phyloP scores from a whole-genome alignment of 1,284 basidiomycete genomes.

The Tylopilus sp. region DNA sequence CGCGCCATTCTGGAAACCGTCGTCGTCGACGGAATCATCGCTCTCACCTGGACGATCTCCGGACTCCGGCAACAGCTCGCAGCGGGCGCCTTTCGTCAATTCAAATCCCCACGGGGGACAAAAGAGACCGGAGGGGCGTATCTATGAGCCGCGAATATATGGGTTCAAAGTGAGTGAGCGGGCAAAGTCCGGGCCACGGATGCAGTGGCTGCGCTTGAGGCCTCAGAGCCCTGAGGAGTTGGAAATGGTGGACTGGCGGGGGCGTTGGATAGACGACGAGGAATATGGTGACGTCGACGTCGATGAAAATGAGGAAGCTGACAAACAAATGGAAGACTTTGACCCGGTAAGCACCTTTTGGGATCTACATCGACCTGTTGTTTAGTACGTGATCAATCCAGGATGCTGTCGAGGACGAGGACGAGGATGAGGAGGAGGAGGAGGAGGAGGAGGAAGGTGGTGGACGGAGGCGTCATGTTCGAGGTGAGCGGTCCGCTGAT shows the following conservation, averaged over 20 bases:
- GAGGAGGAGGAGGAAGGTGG: conserved; percentile 53
- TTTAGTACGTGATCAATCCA: conserved; percentile 16
- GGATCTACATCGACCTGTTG: not conserved
- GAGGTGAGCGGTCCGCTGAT: conserved; percentile 34
- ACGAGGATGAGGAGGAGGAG: conserved; percentile 64
- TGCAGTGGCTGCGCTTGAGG: conserved; percentile 92
- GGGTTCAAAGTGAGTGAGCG: conserved; percentile 84
- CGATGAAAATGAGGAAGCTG: conserved; percentile 60
- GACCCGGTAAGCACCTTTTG: conserved; percentile 56
- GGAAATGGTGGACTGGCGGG: conserved; percentile 83
- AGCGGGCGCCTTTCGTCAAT: conserved; percentile 62
- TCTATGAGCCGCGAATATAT: conserved; percentile 93
- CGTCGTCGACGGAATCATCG: conserved; percentile 47
- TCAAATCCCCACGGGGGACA: conserved; percentile 86
- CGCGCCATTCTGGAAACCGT: conserved; percentile 78
- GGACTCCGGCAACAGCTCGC: conserved; percentile 47
- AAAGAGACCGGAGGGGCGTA: conserved; percentile 77
- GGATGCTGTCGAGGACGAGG: conserved; percentile 40
- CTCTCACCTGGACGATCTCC: conserved; percentile 48
- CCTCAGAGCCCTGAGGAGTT: conserved; percentile 79
- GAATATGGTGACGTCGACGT: conserved; percentile 61
- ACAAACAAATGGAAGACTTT: conserved; percentile 78
- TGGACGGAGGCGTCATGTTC: conserved; percentile 32
- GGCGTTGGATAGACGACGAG: conserved; percentile 80
- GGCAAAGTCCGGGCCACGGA: conserved; percentile 88